phyloP scores from a whole-genome alignment of 2,329 filamentous ascomycete species.

The Emergomyces pasteurianus region DNA sequence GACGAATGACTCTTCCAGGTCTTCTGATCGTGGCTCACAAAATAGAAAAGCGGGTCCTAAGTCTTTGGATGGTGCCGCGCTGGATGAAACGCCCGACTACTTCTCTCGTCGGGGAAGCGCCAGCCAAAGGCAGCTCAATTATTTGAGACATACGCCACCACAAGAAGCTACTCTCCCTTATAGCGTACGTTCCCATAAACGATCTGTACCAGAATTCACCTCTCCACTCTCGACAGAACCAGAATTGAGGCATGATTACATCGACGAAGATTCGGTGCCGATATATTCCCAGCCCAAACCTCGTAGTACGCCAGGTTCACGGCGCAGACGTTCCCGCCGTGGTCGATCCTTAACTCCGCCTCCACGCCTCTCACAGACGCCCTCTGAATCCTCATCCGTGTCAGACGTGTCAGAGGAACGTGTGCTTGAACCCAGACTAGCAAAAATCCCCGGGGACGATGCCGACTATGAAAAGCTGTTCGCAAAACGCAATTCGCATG shows the following conservation, averaged over 20 bases:
- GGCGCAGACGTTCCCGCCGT: not conserved
- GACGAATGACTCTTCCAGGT: slow-evolving; percentile 16
- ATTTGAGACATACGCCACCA: not conserved
- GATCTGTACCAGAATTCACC: slow-evolving; percentile 8
- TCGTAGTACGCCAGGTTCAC: not conserved
- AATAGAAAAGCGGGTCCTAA: slow-evolving; percentile 21
- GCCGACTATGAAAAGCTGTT: slow-evolving; percentile 12
- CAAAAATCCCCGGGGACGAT: not conserved
- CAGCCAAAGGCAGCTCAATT: not conserved
- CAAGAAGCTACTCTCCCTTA: slow-evolving; percentile 15
- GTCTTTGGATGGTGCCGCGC: not conserved
- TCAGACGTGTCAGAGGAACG: not conserved
- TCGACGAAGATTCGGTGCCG: not conserved
- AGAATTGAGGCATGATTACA: slow-evolving; percentile 10
- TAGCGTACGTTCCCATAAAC: not conserved
- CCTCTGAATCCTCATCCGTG: not conserved
- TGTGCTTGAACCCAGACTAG: not conserved
- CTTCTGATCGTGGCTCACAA: slow-evolving; percentile 19
- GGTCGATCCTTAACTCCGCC: not conserved
- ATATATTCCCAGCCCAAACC: not conserved
- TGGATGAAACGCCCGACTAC: not conserved
- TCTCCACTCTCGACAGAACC: slow-evolving; percentile 11
- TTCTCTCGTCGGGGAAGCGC: not conserved
- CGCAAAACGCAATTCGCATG: slow-evolving; percentile 14
- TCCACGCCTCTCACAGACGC: not conserved